phyloP scores from a whole-genome alignment of 805 yeast species.

The Zygosaccharomyces bailii region DNA sequence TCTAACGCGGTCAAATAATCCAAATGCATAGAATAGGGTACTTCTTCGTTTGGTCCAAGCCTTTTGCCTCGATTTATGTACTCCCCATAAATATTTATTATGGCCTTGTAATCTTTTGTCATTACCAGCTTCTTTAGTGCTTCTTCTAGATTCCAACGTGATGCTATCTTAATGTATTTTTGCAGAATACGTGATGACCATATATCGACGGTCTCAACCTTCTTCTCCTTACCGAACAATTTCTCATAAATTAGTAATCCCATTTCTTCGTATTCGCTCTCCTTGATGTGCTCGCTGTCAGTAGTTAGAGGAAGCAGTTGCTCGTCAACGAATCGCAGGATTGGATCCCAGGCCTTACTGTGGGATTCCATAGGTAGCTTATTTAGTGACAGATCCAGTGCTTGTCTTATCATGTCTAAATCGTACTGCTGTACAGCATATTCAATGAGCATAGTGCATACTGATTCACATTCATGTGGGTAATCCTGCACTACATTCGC shows the following conservation, averaged over 20 bases:
- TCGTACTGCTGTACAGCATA: slow-evolving; percentile 42
- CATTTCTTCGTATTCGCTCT: slow-evolving; percentile 17
- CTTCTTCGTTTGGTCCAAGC: slow-evolving; percentile 6
- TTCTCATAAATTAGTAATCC: slow-evolving; percentile 11
- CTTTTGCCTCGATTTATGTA: slow-evolving; percentile 10
- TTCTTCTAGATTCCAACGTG: slow-evolving; percentile 13
- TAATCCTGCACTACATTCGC: slow-evolving; percentile 36
- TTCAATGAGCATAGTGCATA: slow-evolving; percentile 53
- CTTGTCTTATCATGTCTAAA: slow-evolving; percentile 34
- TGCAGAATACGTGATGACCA: slow-evolving; percentile 29
- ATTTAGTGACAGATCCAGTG: slow-evolving; percentile 23
- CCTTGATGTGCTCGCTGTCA: slow-evolving; percentile 9
- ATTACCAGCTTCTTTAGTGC: slow-evolving; percentile 13
- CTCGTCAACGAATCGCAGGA: slow-evolving; percentile 22
- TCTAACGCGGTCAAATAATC: slow-evolving; percentile 19
- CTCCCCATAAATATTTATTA: slow-evolving; percentile 16
- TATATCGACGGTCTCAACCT: slow-evolving; percentile 10
- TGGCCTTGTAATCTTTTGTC: slow-evolving; percentile 21
- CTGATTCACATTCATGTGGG: slow-evolving; percentile 37
- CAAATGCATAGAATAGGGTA: slow-evolving; percentile 16
- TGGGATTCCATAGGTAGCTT: slow-evolving; percentile 19
- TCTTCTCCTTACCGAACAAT: slow-evolving; percentile 10
- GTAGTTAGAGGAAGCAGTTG: slow-evolving; percentile 19
- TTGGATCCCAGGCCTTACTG: slow-evolving; percentile 26
- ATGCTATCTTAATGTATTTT: slow-evolving; percentile 26